phyloP scores from a whole-genome alignment of 371 early-diverging fungal species.

The Gilbertella persicaria region DNA sequence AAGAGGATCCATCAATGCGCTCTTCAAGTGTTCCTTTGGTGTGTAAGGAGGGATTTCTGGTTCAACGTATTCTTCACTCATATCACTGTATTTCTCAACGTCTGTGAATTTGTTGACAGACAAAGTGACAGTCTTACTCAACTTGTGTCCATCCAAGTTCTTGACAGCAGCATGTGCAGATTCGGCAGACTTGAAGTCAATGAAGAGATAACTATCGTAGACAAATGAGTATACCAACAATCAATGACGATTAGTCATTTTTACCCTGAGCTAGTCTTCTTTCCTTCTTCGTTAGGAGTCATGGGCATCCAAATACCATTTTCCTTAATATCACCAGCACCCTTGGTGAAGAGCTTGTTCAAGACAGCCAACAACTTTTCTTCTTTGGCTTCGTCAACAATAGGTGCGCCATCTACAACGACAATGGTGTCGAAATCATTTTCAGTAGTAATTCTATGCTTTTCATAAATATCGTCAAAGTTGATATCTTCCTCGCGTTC shows the following conservation, averaged over 20 bases:
- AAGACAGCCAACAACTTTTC: constrained; percentile 81
- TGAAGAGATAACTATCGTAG: constrained; percentile 90
- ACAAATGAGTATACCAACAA: too few relatives aligned
- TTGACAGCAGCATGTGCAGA: constrained; percentile 83
- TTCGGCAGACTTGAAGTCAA: constrained; percentile 90
- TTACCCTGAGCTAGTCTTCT: constrained; percentile 82
- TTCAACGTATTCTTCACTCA: constrained; percentile 77
- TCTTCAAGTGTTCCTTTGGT: constrained; percentile 87
- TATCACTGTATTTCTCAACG: constrained; percentile 77
- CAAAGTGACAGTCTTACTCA: constrained; percentile 85
- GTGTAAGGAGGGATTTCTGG: constrained; percentile 68
- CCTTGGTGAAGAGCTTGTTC: constrained; percentile 77
- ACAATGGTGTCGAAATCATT: constrained; percentile 84
- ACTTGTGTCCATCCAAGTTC: constrained; percentile 73
- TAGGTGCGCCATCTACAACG: constrained; percentile 90
- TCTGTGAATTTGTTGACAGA: constrained; percentile 89
- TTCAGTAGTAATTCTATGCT: constrained; percentile 65
- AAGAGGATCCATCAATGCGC: constrained; percentile 86
- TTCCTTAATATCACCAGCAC: constrained; percentile 78
- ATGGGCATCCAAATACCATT: constrained; percentile 90
- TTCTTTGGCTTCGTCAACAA: constrained; percentile 86
- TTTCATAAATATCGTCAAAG: constrained; percentile 88
- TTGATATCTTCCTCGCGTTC: constrained; percentile 78
- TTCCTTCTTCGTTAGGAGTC: constrained; percentile 69
- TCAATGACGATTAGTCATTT: neutral